These are phyloP conservation scores for Dothiorella sarmentorum DNA, from an alignment of 2,329 filamentous ascomycete species.

Conservation along the genomic window DNA sequence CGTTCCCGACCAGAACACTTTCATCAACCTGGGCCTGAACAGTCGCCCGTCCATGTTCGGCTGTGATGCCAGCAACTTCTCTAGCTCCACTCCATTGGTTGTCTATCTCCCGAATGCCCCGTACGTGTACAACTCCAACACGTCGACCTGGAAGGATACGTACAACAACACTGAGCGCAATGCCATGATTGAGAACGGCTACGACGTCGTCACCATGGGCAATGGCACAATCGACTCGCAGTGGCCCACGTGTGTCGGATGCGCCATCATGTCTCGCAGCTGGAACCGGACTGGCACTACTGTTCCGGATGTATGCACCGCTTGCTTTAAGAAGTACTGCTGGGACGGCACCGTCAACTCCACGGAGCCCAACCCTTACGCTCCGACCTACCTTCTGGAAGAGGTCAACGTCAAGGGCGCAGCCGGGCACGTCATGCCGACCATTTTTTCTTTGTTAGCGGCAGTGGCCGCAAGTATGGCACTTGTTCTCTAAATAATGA, in stretches of 20 bases:
- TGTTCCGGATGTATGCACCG: conserved; percentile 67
- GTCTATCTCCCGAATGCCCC: conserved; percentile 88
- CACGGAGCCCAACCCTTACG: conserved; percentile 27
- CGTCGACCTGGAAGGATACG: conserved; percentile 68
- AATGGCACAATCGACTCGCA: conserved; percentile 70
- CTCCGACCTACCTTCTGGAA: conserved; percentile 25
- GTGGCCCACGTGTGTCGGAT: conserved; percentile 84
- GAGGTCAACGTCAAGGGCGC: conserved; percentile 26
- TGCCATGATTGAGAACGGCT: conserved; percentile 81
- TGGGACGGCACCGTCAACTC: conserved; percentile 75
- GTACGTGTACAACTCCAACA: conserved; percentile 73
- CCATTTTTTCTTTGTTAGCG: background rate
- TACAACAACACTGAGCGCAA: conserved; percentile 68
- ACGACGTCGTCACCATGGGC: conserved; percentile 75
- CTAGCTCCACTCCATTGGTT: conserved; percentile 61
- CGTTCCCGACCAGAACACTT: conserved; percentile 71
- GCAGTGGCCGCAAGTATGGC: background rate
- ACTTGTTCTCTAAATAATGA: background rate
- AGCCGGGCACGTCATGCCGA: background rate
- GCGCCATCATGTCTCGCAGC: conserved; percentile 76
- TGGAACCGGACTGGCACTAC: conserved; percentile 66
- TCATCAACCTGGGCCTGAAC: conserved; percentile 74
- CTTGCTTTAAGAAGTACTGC: conserved; percentile 82
- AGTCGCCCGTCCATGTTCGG: conserved; percentile 75
- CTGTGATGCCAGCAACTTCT: conserved; percentile 65